Conservation (phyloP, 345 rosid species). For the rapeseed (Brassica napus) region Da-Ae NC_063435.1:29318001-29318500, state of each 20-base stretch:
- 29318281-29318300: not conserved
- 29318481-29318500: not conserved
- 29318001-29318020: constrained; percentile 2
- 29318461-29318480: not conserved
- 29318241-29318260: not conserved
- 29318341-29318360: not conserved
- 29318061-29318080: constrained; percentile 29
- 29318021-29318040: constrained; percentile 8
- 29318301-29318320: not conserved
- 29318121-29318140: constrained; percentile 28
- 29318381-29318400: constrained; percentile 15
- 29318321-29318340: not conserved
- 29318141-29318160: constrained; percentile 28
- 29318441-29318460: not conserved
- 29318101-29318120: constrained; percentile 37
- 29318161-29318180: not conserved
- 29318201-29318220: constrained; percentile 6
- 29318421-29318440: not conserved
- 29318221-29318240: constrained; percentile 16
- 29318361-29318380: constrained; percentile 27
- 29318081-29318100: constrained; percentile 23
- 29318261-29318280: constrained; percentile 29
- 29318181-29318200: not conserved
- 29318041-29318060: constrained; percentile 24
- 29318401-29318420: not conserved